Evolutionary conservation across 768 basidiomycete genomes (phyloP).

Genomic region (Paxillus ammoniavirescens): DNA sequence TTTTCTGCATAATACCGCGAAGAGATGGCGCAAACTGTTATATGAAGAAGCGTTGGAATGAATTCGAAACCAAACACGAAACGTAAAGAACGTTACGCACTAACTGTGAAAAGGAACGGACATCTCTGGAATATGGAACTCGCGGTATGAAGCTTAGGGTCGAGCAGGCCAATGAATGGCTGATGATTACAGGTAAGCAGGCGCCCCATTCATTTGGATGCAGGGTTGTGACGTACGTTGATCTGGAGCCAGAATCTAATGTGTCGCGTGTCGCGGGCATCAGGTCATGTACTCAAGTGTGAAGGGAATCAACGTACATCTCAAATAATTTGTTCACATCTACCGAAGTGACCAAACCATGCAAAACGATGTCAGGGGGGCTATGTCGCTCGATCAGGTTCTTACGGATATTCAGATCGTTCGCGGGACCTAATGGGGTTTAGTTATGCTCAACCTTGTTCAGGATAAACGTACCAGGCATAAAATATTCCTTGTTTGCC

Average conservation of each 20-base stretch:
- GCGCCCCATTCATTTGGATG: not conserved
- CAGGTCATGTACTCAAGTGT: not conserved
- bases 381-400: conserved; percentile 73
- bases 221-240: conserved; percentile 48
- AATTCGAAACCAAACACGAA: not conserved
- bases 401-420: conserved; percentile 66
- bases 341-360: conserved; percentile 71
- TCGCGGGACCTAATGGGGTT: conserved; percentile 55
- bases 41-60: not conserved
- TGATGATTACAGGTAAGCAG: conserved; percentile 1
- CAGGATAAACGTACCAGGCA: conserved; percentile 51
- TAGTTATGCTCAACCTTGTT: not conserved
- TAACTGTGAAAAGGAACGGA: conserved; percentile 88
- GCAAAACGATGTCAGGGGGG: conserved; percentile 79
- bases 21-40: conserved; percentile 78
- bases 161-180: conserved; percentile 75
- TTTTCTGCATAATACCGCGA: conserved; percentile 78
- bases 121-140: conserved; percentile 77
- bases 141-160: conserved; percentile 79
- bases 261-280: conserved; percentile 5
- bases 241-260: conserved; percentile 66
- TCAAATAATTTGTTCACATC: conserved; percentile 85
- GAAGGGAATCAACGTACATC: conserved; percentile 50
- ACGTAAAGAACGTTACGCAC: conserved; percentile 40
- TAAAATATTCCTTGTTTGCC: conserved; percentile 77